A percentile compares a stretch with the other conserved stretches of the same genome.
phyloP scores from a whole-genome alignment of 768 basidiomycete genomes.

The Lyophyllum atratum region DNA sequence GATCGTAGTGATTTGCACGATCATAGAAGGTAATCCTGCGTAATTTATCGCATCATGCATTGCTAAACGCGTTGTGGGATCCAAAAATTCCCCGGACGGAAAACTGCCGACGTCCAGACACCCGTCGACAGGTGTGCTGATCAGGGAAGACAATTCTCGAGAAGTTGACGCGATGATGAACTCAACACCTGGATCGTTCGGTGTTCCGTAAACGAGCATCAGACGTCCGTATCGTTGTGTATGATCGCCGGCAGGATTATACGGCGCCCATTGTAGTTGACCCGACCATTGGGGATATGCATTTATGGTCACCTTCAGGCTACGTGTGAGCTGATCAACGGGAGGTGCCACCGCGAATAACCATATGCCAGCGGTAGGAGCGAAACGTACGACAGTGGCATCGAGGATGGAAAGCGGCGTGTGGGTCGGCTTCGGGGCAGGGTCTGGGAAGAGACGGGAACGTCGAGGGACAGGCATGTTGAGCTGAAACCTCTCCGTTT shows the following conservation, averaged over 20 bases:
- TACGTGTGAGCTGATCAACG: constrained; percentile 7
- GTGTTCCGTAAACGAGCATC: constrained; percentile 23
- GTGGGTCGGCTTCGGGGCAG: not conserved
- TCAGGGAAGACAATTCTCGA: constrained; percentile 12
- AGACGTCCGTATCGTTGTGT: constrained; percentile 28
- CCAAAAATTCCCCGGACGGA: constrained; percentile 15
- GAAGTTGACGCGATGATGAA: constrained; percentile 25
- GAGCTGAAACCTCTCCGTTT: not conserved
- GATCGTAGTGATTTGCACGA: constrained; percentile 35
- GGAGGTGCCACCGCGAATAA: constrained; percentile 20
- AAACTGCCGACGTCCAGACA: constrained; percentile 7
- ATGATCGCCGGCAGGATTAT: constrained; percentile 18
- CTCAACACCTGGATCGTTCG: constrained; percentile 31
- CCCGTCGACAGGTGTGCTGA: constrained; percentile 16
- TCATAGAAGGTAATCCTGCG: constrained; percentile 29
- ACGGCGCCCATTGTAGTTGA: constrained; percentile 26
- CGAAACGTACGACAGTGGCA: constrained; percentile 24
- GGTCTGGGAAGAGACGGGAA: constrained; percentile 11
- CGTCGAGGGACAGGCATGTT: constrained; percentile 14
- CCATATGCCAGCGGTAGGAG: constrained; percentile 29
- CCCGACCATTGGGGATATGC: constrained; percentile 34
- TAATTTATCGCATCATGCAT: constrained; percentile 21
- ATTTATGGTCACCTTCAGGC: constrained; percentile 23
- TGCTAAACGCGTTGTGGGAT: constrained; percentile 24
- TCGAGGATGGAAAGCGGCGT: constrained; percentile 32